Evolutionary conservation across 2,329 filamentous ascomycete species (phyloP), one percentile per base, ranked within the genome.

Genomic region (Talaromyces verruculosus): DNA sequence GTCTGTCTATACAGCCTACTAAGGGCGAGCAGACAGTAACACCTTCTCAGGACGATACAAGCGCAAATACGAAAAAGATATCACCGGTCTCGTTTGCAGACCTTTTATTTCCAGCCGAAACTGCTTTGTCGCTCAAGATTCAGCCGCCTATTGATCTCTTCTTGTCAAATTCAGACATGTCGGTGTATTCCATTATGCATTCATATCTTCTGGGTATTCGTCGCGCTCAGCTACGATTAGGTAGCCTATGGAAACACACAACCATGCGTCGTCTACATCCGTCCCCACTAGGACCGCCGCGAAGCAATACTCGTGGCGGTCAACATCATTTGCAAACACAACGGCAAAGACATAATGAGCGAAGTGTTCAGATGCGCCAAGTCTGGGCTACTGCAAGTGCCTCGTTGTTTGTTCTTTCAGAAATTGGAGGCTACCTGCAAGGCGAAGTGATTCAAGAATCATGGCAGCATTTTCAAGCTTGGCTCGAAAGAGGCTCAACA

Each of bases 321-420:
- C 83, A 86, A 66, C 83, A 84, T 19, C 85, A 86, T 67, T 84
- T 91, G 17, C 81, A 81, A 30, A 80, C 85, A 25, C 84, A 91
- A 11, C 86, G 92, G 33, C 80, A 86, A 70, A 85, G 91, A 61
- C 86, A 88, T 70, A 87, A 87, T 30, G 75, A 81, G 17, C 85
- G 94, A 19, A 84, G 86, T 4, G 83, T 84, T 39, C 84, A 86
- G 0, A 90, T 96, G 84, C 88, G 95, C 17, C 90, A 88, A 68
- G 86, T 94, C 0, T 99, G 95, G 95, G 94, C 93, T 0, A 96
- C 92, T 0, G 90, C 91, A 71, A 93, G 91, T 73, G 91, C 93
- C 2, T 90, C 92, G 1, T 87, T 96, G 3, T 97, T 97, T 79
- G 91, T 98, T 71, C 83, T 98, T 3, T 92, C 91, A 0, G 93